phyloP scores from a whole-genome alignment of 495 filamentous ascomycete species.

The Staphylotrichum longicolle region DNA sequence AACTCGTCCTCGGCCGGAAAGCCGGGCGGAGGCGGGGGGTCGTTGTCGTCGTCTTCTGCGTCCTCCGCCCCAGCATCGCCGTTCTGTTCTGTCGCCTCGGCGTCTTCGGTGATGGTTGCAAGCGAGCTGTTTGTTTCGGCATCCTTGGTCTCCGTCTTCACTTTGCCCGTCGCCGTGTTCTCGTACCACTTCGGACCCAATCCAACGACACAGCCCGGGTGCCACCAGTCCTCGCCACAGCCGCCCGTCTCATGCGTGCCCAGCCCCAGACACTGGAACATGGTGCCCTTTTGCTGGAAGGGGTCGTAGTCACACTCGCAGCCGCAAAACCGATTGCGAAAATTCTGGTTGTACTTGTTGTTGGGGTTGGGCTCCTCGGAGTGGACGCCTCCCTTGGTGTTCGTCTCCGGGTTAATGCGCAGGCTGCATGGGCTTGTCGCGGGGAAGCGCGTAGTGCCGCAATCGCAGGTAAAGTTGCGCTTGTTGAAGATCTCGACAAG shows the following conservation, averaged over 20 bases:
- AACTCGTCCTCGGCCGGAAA: constrained; percentile 90
- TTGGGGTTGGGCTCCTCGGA: constrained; percentile 66
- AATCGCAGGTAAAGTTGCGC: constrained; percentile 94
- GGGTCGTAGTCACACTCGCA: constrained; percentile 85
- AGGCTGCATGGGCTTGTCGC: constrained; percentile 69
- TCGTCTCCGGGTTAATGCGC: constrained; percentile 69
- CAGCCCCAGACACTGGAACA: constrained; percentile 95
- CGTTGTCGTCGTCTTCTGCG: constrained; percentile 45
- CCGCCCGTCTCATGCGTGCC: constrained; percentile 75
- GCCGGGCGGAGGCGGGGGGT: constrained; percentile 66
- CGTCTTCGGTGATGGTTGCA: constrained; percentile 43
- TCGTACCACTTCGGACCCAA: constrained; percentile 60
- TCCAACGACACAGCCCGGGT: constrained; percentile 90
- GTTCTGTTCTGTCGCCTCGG: constrained; percentile 26
- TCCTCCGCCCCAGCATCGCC: constrained; percentile 24
- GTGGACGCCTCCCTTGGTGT: constrained; percentile 69
- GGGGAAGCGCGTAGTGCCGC: constrained; percentile 80
- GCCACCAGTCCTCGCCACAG: constrained; percentile 99
- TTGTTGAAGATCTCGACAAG: constrained; percentile 96
- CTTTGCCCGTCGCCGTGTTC: constrained; percentile 45
- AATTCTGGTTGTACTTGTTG: constrained; percentile 95
- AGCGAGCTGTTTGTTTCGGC: constrained; percentile 25
- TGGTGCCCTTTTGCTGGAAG: constrained; percentile 87
- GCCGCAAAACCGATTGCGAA: constrained; percentile 86
- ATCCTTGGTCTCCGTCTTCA: constrained; percentile 20